These are phyloP conservation scores for Xenosphaeropsis pyriputrescens DNA, from an alignment of 2,329 filamentous ascomycete genomes.

Conservation along the genomic window DNA sequence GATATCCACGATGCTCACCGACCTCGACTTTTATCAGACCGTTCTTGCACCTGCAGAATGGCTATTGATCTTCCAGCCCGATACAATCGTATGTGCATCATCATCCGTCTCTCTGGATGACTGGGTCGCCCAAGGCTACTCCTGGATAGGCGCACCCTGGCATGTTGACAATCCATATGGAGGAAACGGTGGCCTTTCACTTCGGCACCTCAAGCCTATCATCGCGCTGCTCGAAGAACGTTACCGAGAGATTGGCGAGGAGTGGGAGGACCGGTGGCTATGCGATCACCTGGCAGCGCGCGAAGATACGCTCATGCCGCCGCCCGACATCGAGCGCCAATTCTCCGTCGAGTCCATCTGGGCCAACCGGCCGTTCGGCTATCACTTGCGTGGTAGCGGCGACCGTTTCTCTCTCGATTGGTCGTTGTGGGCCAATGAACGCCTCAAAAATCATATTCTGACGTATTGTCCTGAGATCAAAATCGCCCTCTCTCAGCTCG, in stretches of 20 bases:
- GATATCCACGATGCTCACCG: slow-evolving; percentile 11
- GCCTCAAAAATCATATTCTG: slow-evolving; percentile 28
- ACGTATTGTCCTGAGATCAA: slow-evolving; percentile 39
- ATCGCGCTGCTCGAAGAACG: slow-evolving; percentile 30
- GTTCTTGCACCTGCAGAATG: slow-evolving; percentile 8
- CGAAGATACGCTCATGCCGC: neutral
- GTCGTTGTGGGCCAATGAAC: slow-evolving; percentile 28
- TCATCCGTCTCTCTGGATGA: slow-evolving; percentile 10
- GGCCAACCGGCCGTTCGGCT: slow-evolving; percentile 32
- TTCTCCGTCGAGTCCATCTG: slow-evolving; percentile 23
- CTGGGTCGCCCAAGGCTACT: slow-evolving; percentile 7
- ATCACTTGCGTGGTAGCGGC: slow-evolving; percentile 34
- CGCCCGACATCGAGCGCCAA: neutral
- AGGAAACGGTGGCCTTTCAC: slow-evolving; percentile 35
- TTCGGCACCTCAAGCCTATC: slow-evolving; percentile 33
- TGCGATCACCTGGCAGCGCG: slow-evolving; percentile 2
- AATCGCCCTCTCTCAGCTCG: slow-evolving; percentile 24
- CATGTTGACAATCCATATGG: slow-evolving; percentile 17
- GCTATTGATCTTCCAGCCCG: slow-evolving; percentile 14
- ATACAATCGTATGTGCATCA: slow-evolving; percentile 12
- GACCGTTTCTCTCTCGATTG: slow-evolving; percentile 19
- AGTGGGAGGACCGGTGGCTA: slow-evolving; percentile 21
- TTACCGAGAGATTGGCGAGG: slow-evolving; percentile 23
- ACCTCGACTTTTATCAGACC: slow-evolving; percentile 10
- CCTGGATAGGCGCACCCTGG: slow-evolving; percentile 37